Evolutionary conservation across 2,329 filamentous ascomycete genomes (phyloP).

Genomic region (Diaporthe helianthi): DNA sequence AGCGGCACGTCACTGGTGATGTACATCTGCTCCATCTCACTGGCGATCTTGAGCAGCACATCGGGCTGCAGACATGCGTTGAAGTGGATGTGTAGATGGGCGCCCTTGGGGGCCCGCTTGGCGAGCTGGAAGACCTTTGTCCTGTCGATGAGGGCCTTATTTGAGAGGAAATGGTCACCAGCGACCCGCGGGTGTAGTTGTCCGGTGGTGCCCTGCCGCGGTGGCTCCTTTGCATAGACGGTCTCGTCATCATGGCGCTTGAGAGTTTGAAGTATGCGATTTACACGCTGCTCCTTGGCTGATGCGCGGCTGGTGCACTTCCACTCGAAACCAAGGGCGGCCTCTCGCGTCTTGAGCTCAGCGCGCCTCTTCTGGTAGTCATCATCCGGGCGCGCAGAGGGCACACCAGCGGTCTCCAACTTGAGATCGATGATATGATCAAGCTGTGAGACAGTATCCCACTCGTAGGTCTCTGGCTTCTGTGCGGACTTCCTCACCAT

Average conservation of each 20-base stretch:
- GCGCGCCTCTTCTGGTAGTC: conserved; percentile 45
- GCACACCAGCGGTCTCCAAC: background rate
- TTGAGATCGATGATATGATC: conserved; percentile 29
- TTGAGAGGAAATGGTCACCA: conserved; percentile 66
- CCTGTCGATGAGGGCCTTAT: conserved; percentile 58
- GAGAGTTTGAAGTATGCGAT: conserved; percentile 50
- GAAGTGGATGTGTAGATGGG: conserved; percentile 78
- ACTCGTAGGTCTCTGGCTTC: background rate
- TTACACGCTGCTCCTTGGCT: conserved; percentile 46
- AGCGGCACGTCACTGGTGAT: conserved; percentile 68
- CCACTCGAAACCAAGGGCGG: conserved; percentile 50
- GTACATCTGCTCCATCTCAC: conserved; percentile 69
- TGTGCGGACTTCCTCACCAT: background rate
- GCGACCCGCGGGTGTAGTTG: conserved; percentile 54
- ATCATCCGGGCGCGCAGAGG: conserved; percentile 10
- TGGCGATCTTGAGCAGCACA: conserved; percentile 63
- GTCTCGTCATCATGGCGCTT: conserved; percentile 45
- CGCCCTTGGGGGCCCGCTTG: conserved; percentile 71
- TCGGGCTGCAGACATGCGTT: conserved; percentile 73
- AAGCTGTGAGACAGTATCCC: conserved; percentile 26
- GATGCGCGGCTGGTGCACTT: conserved; percentile 44
- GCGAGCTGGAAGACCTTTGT: conserved; percentile 66
- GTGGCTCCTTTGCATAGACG: conserved; percentile 46
- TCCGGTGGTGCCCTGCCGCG: conserved; percentile 48
- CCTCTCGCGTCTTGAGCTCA: conserved; percentile 44